Evolutionary conservation across 345 rosid species (phyloP), one percentile per base, ranked within the genome.

Genomic region (Schrenkiella parvula): DNA sequence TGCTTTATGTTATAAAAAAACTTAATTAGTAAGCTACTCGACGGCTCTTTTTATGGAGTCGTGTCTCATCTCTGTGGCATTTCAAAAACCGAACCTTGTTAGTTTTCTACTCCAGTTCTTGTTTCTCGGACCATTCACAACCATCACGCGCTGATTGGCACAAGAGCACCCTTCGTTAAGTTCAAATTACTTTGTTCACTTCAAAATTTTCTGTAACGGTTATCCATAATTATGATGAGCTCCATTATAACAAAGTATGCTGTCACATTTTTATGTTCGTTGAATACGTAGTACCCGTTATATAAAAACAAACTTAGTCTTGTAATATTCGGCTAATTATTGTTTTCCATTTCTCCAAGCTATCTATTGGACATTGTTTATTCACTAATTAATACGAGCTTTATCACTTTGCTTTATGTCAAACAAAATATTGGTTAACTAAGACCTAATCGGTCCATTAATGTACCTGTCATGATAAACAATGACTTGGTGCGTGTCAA

Each of bases 371-470:
- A 39, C 34, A 32, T 64, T 56, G n/a, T 19, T 35, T 46, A 56
- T 10, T 66, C 43, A 48, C n/a, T 21, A 25, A 5, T 18, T 59
- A 41, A 41, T 50, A 60, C 68, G 66, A 58, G 57, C 5, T 69
- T 61, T 41, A 9, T 34, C 79, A 35, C 68, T 44, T 62, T 7
- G 51, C 52, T 54, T 62, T 54, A 19, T 34, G 43, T 34, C 13
- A 34, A 59, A 48, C 25, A 50, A 68, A 34, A 75, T 60, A 60
- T 42, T 51, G 64, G 32, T 61, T 48, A 32, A 22, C 14, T 48
- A 59, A 50, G 57, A 68, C 74, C 44, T 52, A 67, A 61, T 52
- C 43, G 3, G 58, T 52, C 56, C 64, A 61, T 61, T 61, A 52
- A 44, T 47, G 60, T 31, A 37, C 32, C 52, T 59, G 50, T 75